Base-by-base conservation (phyloP, 176 grass and related monocot genomes). In the Saccharum officinarum region DNA sequence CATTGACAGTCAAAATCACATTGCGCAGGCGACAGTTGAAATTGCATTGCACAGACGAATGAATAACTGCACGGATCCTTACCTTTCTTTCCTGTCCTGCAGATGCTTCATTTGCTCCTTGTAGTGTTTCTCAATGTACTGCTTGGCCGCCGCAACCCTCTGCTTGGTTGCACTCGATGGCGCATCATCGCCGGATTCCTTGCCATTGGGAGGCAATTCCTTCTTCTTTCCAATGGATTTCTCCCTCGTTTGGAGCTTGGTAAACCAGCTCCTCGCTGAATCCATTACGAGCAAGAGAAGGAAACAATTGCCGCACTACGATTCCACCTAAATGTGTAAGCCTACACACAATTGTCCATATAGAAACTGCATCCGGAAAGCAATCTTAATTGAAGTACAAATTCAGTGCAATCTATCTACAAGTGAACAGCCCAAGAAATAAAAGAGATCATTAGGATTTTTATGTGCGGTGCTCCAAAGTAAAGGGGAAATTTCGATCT, bases 61-160 rank as follows among this genome's bases (percentile, higher is more conserved):
- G 45, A 46, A 14, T 46, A 45, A 45, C 11, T 45, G 10, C 11
- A 45, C 17, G 30, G 42, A 82, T 70, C 75, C 26, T 67, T 88
- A 97, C 92, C 94, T 85, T 46, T 95, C 96, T 80, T 95, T 98
- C 76, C 93, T 91, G 49, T 98, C 93, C 62, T 98, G 91, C 81
- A 95, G 54, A 45, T 94, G 88, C 73, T 98, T 98, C 91, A 91
- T 92, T 67, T 95, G 96, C 80, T 98, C 93, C 89, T 93, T 98
- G 83, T 95, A 98, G 60, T 94, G 96, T 69, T 98, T 98, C 88
- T 98, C 96, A 68, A 98, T 98, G 80, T 98, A 98, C 66, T 98
- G 91, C 78, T 95, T 95, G 8, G 91, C 93, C 6, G 91, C 91
- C 0, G 89, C 91, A 23, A 93, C 93, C 82, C 87, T 85, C 75